Conservation (phyloP, 495 filamentous ascomycete genomes). For the Immersiella caudata region DNA sequence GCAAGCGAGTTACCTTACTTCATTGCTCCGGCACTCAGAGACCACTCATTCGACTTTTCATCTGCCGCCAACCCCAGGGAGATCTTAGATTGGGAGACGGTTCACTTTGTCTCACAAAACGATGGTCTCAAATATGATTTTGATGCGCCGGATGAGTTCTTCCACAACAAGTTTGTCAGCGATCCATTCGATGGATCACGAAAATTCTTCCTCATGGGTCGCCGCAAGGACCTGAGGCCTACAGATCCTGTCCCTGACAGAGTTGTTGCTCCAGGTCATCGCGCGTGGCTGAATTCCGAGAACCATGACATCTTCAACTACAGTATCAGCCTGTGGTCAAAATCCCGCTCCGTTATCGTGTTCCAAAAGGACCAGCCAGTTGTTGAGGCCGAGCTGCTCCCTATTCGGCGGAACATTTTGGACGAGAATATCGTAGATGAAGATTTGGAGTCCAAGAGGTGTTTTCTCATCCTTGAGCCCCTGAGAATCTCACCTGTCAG, state of each 20-base stretch:
- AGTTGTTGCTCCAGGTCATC: slow-evolving; percentile 32
- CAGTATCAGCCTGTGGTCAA: slow-evolving; percentile 48
- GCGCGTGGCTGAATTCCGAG: slow-evolving; percentile 29
- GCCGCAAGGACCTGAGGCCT: slow-evolving; percentile 50
- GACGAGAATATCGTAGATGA: slow-evolving; percentile 55
- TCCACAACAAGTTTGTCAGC: slow-evolving; percentile 67
- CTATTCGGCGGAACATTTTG: slow-evolving; percentile 79
- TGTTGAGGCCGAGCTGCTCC: slow-evolving; percentile 68
- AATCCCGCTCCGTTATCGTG: slow-evolving; percentile 26
- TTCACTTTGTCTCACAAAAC: slow-evolving; percentile 56
- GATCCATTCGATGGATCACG: slow-evolving; percentile 76
- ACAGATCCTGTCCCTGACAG: slow-evolving; percentile 44
- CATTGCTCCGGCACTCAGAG: slow-evolving; percentile 64
- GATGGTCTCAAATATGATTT: slow-evolving; percentile 54
- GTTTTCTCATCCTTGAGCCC: slow-evolving; percentile 53
- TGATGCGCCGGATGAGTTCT: slow-evolving; percentile 55
- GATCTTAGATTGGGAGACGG: slow-evolving; percentile 68
- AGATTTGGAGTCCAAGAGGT: slow-evolving; percentile 40
- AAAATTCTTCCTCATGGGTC: slow-evolving; percentile 55
- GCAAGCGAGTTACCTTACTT: slow-evolving; percentile 77
- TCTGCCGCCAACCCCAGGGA: slow-evolving; percentile 27
- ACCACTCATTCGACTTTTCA: slow-evolving; percentile 34
- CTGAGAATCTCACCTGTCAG: slow-evolving; percentile 76
- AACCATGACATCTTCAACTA: slow-evolving; percentile 47
- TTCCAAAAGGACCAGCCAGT: slow-evolving; percentile 75